phyloP scores from a whole-genome alignment of 805 yeast species.

The Candida tibetensis region DNA sequence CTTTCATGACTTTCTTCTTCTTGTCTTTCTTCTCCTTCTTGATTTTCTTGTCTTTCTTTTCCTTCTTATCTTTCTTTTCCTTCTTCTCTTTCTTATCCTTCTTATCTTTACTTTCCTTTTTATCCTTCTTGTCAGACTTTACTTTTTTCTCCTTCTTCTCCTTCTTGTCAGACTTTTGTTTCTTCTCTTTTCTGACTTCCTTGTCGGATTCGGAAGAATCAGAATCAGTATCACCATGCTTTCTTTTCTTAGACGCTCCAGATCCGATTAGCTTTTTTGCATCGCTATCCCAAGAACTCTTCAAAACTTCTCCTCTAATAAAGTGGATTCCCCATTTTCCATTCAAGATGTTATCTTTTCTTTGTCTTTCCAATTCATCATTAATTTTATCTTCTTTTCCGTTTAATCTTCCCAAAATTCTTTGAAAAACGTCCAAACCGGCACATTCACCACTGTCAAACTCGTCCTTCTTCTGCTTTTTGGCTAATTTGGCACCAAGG shows the following conservation, averaged over 20 bases:
- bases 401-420: slow-evolving; percentile 82
- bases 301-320: slow-evolving; percentile 77
- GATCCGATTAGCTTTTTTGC: slow-evolving; percentile 18
- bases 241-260: slow-evolving; percentile 13
- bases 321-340: slow-evolving; percentile 89
- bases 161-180: slow-evolving; percentile 18
- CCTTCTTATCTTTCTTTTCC: slow-evolving; percentile 18
- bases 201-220: slow-evolving; percentile 6
- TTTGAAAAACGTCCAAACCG: slow-evolving; percentile 90
- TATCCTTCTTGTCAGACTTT: slow-evolving; percentile 24
- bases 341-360: slow-evolving; percentile 66
- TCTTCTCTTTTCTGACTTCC: slow-evolving; percentile 20
- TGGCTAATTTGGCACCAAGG: slow-evolving; percentile 77
- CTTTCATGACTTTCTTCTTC: slow-evolving; percentile 27
- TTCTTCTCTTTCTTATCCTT: slow-evolving; percentile 21
- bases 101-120: slow-evolving; percentile 21
- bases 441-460: slow-evolving; percentile 81
- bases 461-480: slow-evolving; percentile 58
- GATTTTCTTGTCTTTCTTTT: slow-evolving; percentile 24
- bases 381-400: slow-evolving; percentile 73
- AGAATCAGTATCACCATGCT: slow-evolving; percentile 12
- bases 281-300: slow-evolving; percentile 81
- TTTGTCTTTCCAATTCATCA: slow-evolving; percentile 64
- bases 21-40: slow-evolving; percentile 25
- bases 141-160: slow-evolving; percentile 17